Conservation (phyloP, 805 yeast species). For the Yamadazyma laniorum region DNA sequence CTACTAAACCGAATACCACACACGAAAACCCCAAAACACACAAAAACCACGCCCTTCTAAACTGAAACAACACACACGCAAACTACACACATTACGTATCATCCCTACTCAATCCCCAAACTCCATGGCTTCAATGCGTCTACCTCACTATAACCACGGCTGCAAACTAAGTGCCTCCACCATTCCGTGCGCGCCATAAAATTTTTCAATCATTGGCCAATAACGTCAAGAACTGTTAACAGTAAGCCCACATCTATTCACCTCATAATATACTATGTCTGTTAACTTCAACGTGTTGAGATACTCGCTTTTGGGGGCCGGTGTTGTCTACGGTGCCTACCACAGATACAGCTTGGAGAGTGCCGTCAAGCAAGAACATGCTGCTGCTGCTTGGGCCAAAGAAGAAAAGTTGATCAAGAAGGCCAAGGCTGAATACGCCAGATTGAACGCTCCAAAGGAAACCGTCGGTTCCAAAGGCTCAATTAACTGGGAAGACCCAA, state of each 20-base stretch:
- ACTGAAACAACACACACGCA: no score
- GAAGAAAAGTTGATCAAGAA: constrained; percentile 76
- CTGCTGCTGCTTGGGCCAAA: constrained; percentile 55
- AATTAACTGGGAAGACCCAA: constrained; percentile 81
- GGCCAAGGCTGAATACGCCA: constrained; percentile 88
- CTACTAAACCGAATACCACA: no score
- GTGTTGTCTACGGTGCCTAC: constrained; percentile 83
- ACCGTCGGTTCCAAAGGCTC: constrained; percentile 44
- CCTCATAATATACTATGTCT: constrained; percentile 14
- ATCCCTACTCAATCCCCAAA: no score
- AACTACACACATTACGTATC: no score
- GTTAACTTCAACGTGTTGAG: constrained; percentile 68
- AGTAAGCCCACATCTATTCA: not conserved
- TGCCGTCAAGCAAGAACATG: constrained; percentile 57
- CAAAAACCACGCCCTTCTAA: no score
- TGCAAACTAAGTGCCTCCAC: constrained; percentile 1
- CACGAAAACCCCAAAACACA: no score
- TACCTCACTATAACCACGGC: no score
- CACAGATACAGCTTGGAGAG: constrained; percentile 72
- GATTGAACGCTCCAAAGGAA: constrained; percentile 45
- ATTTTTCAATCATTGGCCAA: constrained; percentile 7
- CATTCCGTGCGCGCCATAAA: not conserved
- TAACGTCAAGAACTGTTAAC: not conserved
- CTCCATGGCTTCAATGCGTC: no score
- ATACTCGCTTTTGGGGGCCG: constrained; percentile 88